Evolutionary conservation across 106 monocot genomes (phyloP).

Genomic region (Acorus calamus): DNA sequence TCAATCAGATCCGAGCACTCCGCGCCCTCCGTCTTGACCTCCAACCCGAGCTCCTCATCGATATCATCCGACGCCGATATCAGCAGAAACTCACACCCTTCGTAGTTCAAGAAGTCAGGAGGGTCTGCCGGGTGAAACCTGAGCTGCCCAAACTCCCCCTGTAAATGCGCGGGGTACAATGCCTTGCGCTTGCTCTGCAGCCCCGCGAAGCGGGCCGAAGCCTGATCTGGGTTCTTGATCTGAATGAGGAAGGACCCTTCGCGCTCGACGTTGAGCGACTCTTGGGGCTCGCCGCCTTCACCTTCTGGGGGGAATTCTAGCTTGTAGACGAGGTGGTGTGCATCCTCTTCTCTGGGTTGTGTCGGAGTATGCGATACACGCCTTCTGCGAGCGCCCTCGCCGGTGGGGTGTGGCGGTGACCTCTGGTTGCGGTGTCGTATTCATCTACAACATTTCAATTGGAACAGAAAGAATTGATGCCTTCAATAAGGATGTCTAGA

Average conservation of each 20-base stretch:
- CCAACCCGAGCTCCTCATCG: constrained; percentile 67
- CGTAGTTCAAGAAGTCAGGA: constrained; percentile 70
- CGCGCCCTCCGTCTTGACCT: constrained; percentile 33
- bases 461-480: too few species aligned
- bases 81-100: constrained; percentile 73
- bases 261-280: constrained; percentile 53
- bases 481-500: too few species aligned
- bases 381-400: constrained; percentile 66
- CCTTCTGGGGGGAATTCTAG: constrained; percentile 37
- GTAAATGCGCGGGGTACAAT: constrained; percentile 52
- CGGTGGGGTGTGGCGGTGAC: constrained; percentile 26
- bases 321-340: constrained; percentile 85
- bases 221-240: constrained; percentile 63
- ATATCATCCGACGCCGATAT: constrained; percentile 68
- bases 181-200: constrained; percentile 54
- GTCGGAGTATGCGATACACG: constrained; percentile 60
- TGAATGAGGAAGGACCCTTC: constrained; percentile 75
- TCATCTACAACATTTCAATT: constrained; percentile 26
- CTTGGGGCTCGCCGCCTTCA: constrained; percentile 30
- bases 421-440: constrained; percentile 62
- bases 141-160: constrained; percentile 30
- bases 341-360: constrained; percentile 17
- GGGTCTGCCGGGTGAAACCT: constrained; percentile 45
- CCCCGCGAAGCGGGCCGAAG: constrained; percentile 27
- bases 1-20: constrained; percentile 48